phyloP scores from a whole-genome alignment of 495 filamentous ascomycete genomes.

The Ramalina peruviana region DNA sequence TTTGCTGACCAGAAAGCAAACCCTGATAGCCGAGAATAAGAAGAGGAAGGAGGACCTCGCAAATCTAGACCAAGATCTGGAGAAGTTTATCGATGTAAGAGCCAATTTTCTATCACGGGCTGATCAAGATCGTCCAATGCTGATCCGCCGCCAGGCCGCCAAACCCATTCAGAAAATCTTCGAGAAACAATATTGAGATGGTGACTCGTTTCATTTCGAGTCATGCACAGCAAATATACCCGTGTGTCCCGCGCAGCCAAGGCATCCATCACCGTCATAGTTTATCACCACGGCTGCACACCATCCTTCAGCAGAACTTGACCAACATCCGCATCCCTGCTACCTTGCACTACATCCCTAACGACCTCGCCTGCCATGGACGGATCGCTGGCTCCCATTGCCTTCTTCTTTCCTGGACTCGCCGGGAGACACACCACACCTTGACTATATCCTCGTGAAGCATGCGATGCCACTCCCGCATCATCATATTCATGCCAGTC shows the following conservation, averaged over 20 bases:
- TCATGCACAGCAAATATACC: too few relatives aligned
- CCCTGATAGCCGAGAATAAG: conserved; percentile 85
- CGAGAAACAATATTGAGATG: conserved; percentile 48
- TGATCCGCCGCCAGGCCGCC: conserved; percentile 43
- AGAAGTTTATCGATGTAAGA: conserved; percentile 64
- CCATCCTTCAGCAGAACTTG: conserved; percentile 22
- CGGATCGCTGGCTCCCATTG: neutral
- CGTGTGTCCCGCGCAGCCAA: too few relatives aligned
- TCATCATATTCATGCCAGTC: conserved; percentile 52
- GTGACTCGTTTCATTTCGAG: neutral
- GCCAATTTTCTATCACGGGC: too few relatives aligned
- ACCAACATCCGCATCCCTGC: conserved; percentile 25
- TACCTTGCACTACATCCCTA: conserved; percentile 22
- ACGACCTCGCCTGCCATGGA: neutral
- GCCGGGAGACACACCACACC: conserved; percentile 33
- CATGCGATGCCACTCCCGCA: conserved; percentile 39
- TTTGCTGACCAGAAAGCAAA: conserved; percentile 79
- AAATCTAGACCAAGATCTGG: conserved; percentile 74
- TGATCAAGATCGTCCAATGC: neutral
- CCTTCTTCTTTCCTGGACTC: neutral
- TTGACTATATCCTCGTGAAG: conserved; percentile 45
- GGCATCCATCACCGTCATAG: too few relatives aligned
- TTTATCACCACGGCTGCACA: conserved; percentile 11
- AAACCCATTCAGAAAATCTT: conserved; percentile 77
- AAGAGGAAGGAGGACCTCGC: conserved; percentile 86